Evolutionary conservation across 345 rosid species (phyloP).

Genomic region (Gossypium anomalum): DNA sequence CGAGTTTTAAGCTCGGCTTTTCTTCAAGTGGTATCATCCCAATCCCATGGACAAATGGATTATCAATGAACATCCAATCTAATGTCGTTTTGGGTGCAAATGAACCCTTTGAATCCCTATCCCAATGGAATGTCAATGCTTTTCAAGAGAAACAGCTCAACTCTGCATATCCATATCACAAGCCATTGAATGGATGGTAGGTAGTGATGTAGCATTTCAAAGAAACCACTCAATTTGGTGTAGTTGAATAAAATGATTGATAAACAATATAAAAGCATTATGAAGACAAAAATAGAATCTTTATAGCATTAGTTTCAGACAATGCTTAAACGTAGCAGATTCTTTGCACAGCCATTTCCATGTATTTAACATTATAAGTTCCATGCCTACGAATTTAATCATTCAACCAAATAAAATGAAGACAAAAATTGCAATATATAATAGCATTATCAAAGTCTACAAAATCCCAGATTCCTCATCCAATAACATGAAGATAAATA

Average conservation of each 20-base stretch:
- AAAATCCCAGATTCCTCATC: neutral
- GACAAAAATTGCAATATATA: slow-evolving; percentile 6
- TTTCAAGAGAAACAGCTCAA: neutral
- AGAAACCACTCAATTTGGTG: neutral
- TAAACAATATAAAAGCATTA: neutral
- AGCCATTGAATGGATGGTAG: neutral
- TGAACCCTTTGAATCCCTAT: neutral
- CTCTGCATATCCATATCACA: no score
- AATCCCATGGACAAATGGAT: neutral
- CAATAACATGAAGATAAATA: slow-evolving; percentile 1
- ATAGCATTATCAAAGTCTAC: slow-evolving; percentile 8
- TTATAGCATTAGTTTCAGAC: neutral
- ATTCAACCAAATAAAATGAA: neutral
- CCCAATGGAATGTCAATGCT: neutral
- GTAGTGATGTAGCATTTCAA: neutral
- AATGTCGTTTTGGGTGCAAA: no score
- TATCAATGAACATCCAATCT: neutral
- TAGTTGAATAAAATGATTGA: neutral
- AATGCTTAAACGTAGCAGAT: neutral
- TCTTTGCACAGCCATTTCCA: neutral
- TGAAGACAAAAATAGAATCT: neutral
- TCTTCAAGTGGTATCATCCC: no score
- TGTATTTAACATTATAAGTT: neutral
- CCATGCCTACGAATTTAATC: neutral
- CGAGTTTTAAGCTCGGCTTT: neutral